Percentiles rank a stretch among this genome's conserved stretches.
Conservation (phyloP, 1,139 yeast species). For the Debaryomyces fabryi region DNA sequence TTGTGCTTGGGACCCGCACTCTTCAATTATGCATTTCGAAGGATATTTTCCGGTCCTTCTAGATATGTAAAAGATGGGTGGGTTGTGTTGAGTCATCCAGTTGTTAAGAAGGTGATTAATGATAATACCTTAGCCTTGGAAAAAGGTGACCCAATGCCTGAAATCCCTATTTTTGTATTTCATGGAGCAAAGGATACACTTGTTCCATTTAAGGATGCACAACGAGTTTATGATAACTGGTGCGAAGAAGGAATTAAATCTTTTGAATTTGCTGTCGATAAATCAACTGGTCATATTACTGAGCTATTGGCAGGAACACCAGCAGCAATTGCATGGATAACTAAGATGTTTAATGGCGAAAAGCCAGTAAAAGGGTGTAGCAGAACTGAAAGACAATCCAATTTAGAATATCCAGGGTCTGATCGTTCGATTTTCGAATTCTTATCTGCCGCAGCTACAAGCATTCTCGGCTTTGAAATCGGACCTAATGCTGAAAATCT, state of each 20-base stretch:
- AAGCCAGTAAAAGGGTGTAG: constrained; percentile 8
- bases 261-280: constrained; percentile 12
- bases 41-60: constrained; percentile 18
- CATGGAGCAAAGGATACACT: constrained; percentile 27
- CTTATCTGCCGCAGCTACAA: neutral
- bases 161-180: constrained; percentile 30
- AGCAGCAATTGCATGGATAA: constrained; percentile 12
- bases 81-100: constrained; percentile 14
- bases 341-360: constrained; percentile 10
- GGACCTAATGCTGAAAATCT: neutral
- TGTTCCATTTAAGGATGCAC: constrained; percentile 22
- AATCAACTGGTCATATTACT: constrained; percentile 11
- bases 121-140: constrained; percentile 25
- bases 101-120: constrained; percentile 16
- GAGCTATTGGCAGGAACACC: constrained; percentile 10
- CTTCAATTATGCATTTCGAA: constrained; percentile 15
- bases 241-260: constrained; percentile 19
- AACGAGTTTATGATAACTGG: constrained; percentile 23
- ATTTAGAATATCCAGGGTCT: constrained; percentile 30
- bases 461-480: neutral
- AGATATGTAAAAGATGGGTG: constrained; percentile 17
- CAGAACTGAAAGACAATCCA: constrained; percentile 32
- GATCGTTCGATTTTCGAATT: constrained; percentile 32
- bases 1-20: constrained; percentile 19
- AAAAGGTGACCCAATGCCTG: constrained; percentile 21